These are phyloP conservation scores for Colletotrichum falcatum DNA, from an alignment of 2,329 filamentous ascomycete genomes.

Conservation along the genomic window DNA sequence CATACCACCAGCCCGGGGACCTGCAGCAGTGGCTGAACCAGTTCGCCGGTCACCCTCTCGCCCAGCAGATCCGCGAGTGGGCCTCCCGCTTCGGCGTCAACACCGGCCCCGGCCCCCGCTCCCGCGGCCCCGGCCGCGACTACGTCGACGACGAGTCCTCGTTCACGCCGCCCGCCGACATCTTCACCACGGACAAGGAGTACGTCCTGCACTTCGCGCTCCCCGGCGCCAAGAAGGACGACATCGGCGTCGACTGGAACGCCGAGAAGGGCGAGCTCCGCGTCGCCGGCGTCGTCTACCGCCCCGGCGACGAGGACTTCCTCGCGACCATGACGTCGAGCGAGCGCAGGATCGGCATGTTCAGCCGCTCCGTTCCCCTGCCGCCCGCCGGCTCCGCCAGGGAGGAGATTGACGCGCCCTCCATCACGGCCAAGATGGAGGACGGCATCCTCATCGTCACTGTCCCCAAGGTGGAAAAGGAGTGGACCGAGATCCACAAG, in stretches of 20 bases:
- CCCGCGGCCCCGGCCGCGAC: constrained; percentile 31
- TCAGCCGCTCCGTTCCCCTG: constrained; percentile 77
- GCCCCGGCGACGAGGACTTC: constrained; percentile 77
- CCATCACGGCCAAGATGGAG: constrained; percentile 80
- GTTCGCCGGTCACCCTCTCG: constrained; percentile 56
- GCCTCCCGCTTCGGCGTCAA: constrained; percentile 40
- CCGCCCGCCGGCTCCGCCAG: constrained; percentile 56
- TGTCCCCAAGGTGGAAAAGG: constrained; percentile 79
- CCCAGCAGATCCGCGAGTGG: constrained; percentile 56
- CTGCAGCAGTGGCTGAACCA: constrained; percentile 51
- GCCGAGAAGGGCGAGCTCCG: constrained; percentile 73
- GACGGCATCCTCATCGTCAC: constrained; percentile 82
- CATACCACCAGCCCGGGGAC: constrained; percentile 42
- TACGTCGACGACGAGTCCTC: constrained; percentile 49
- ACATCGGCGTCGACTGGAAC: constrained; percentile 82
- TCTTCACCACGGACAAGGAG: constrained; percentile 75
- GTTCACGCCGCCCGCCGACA: constrained; percentile 76
- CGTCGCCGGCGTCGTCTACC: constrained; percentile 78
- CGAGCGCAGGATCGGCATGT: constrained; percentile 79
- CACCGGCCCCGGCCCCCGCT: constrained; percentile 23
- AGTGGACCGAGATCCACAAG: constrained; percentile 72
- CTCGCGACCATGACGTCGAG: constrained; percentile 70
- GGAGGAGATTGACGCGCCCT: constrained; percentile 73
- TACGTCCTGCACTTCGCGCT: constrained; percentile 82
- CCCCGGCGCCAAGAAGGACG: constrained; percentile 83